Conservation (phyloP, 768 basidiomycete genomes). For the Trametes punicea region DNA sequence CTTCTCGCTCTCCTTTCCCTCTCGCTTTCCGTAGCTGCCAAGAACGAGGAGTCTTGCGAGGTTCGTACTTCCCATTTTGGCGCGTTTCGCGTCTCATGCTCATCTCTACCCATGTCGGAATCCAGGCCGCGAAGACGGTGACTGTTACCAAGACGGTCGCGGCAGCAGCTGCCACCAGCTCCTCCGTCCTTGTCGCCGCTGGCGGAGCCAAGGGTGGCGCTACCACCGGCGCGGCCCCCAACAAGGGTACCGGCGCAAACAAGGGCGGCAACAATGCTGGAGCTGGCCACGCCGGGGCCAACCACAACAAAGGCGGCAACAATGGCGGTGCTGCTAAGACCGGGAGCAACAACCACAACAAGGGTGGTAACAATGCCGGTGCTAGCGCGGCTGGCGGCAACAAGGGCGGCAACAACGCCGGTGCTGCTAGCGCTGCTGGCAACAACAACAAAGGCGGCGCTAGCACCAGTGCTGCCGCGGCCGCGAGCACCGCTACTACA, state of each 20-base stretch:
- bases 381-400: neutral
- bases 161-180: slow-evolving; percentile 20
- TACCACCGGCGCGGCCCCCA: neutral
- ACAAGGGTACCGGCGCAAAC: slow-evolving; percentile 11
- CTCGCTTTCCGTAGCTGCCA: slow-evolving; percentile 35
- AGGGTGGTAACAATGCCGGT: slow-evolving; percentile 1
- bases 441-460: slow-evolving; percentile 11
- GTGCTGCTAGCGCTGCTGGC: neutral
- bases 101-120: slow-evolving; percentile 14
- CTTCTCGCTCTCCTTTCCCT: slow-evolving; percentile 41
- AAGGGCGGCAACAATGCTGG: slow-evolving; percentile 16
- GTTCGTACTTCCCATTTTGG: slow-evolving; percentile 14
- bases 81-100: slow-evolving; percentile 10
- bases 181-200: slow-evolving; percentile 19
- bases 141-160: slow-evolving; percentile 35
- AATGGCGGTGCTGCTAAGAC: slow-evolving; percentile 7
- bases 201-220: slow-evolving; percentile 9
- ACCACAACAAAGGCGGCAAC: slow-evolving; percentile 3
- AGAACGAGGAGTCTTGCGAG: slow-evolving; percentile 25
- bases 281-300: neutral
- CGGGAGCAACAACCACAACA: slow-evolving; percentile 10
- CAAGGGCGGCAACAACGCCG: neutral
- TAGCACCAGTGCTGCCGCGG: slow-evolving; percentile 15
- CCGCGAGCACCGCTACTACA: neutral
- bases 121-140: slow-evolving; percentile 26